Evolutionary conservation across 2,329 filamentous ascomycete genomes (phyloP).

Genomic region (Trichophyton rubrum): DNA sequence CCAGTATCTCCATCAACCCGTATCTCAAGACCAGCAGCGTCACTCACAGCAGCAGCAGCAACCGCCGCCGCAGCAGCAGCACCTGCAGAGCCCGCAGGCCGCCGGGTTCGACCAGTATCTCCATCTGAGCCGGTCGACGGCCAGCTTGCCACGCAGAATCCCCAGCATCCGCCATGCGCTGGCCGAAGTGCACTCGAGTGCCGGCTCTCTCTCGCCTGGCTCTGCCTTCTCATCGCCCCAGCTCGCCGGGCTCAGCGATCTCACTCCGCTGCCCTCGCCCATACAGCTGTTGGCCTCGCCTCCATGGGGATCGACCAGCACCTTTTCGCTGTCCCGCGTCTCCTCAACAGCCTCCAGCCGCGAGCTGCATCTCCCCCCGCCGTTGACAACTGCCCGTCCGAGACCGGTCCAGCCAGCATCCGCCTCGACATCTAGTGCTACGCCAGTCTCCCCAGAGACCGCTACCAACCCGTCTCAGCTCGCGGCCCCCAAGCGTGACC

Average conservation of each 20-base stretch:
- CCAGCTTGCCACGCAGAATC: conserved; percentile 33
- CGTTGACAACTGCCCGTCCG: conserved; percentile 21
- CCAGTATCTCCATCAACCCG: background rate
- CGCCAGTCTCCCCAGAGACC: background rate
- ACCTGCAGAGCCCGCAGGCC: background rate
- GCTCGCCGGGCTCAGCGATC: conserved; percentile 61
- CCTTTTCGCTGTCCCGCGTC: conserved; percentile 35
- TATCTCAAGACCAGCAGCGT: background rate
- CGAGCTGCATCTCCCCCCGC: conserved; percentile 10
- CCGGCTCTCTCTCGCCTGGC: conserved; percentile 43
- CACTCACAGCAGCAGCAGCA: background rate
- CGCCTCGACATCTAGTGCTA: background rate
- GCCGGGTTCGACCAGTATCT: conserved; percentile 23
- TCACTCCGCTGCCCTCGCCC: conserved; percentile 69
- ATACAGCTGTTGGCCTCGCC: conserved; percentile 37
- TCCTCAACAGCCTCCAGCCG: conserved; percentile 31
- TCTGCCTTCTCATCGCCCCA: conserved; percentile 61
- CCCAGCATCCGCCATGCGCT: conserved; percentile 34
- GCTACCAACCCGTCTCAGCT: background rate
- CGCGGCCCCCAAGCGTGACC: conserved; percentile 10
- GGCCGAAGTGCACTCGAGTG: conserved; percentile 25
- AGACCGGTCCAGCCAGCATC: conserved; percentile 14
- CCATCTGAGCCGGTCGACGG: conserved; percentile 31
- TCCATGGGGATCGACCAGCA: conserved; percentile 42
- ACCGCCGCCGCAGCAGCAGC: background rate